Evolutionary conservation across 2,329 filamentous ascomycete genomes (phyloP).

Genomic region (Parastagonospora avenae): DNA sequence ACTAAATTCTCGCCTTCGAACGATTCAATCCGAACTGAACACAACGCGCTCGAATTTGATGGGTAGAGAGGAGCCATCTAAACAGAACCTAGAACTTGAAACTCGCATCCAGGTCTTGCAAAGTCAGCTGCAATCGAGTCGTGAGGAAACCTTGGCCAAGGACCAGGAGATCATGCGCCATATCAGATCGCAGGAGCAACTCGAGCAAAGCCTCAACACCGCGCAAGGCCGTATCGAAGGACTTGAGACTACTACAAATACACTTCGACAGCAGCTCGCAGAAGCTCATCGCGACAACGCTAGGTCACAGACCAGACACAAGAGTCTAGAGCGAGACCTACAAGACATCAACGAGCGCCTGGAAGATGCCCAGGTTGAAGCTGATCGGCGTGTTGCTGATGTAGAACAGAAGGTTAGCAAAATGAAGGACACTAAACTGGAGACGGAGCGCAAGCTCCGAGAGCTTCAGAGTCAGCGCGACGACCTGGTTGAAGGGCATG

Average conservation of each 20-base stretch:
- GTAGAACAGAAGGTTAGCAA: conserved; percentile 37
- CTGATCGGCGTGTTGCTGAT: conserved; percentile 34
- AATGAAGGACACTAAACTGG: conserved; percentile 32
- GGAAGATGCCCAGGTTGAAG: conserved; percentile 29
- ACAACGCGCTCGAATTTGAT: conserved; percentile 1
- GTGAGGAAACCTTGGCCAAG: conserved; percentile 24
- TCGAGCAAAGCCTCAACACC: conserved; percentile 31
- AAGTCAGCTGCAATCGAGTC: conserved; percentile 27
- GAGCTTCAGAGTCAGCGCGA: conserved; percentile 34
- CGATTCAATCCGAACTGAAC: conserved; percentile 25
- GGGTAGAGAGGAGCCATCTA: too few species aligned
- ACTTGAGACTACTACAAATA: conserved; percentile 29
- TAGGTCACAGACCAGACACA: conserved; percentile 28
- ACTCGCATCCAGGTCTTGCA: conserved; percentile 16
- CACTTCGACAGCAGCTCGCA: conserved; percentile 41
- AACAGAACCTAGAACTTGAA: conserved; percentile 2
- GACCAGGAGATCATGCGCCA: conserved; percentile 30
- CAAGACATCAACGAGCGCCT: conserved; percentile 33
- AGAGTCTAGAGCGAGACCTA: conserved; percentile 33
- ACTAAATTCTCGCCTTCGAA: conserved; percentile 27
- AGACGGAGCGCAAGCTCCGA: conserved; percentile 30
- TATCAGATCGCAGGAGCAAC: conserved; percentile 29
- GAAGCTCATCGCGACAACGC: conserved; percentile 36
- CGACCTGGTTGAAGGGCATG: conserved; percentile 33
- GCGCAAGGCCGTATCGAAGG: conserved; percentile 38